These are phyloP conservation scores for Hypseocharis bilobata DNA, from an alignment of 441 rosid species.

Conservation along the genomic window DNA sequence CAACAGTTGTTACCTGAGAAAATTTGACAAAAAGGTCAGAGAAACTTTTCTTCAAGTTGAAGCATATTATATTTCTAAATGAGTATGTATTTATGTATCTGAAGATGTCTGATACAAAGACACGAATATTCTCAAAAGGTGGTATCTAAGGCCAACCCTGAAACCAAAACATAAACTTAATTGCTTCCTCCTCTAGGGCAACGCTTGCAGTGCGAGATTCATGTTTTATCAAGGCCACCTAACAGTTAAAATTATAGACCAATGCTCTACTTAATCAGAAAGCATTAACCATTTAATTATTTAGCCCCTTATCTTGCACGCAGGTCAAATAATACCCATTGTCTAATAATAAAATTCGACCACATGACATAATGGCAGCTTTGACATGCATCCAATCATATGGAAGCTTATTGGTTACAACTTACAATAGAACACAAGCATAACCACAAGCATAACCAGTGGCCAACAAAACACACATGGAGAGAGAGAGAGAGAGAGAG, in stretches of 20 bases:
- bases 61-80: background rate
- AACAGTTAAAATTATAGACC: background rate
- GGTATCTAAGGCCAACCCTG: background rate
- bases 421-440: no score
- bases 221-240: background rate
- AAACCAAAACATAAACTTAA: background rate
- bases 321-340: no score
- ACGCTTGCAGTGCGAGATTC: background rate
- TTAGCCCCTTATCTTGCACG: no score
- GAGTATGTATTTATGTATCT: background rate
- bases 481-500: background rate
- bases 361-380: no score
- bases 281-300: background rate
- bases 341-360: no score
- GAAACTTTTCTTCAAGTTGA: background rate
- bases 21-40: conserved; percentile 16
- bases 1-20: conserved; percentile 59
- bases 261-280: background rate
- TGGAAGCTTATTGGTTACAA: background rate
- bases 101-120: background rate
- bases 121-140: background rate
- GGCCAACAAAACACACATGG: background rate
- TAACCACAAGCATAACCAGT: background rate
- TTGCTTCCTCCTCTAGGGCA: background rate
- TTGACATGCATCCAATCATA: background rate